Conservation (phyloP, 2,329 filamentous ascomycete species). For the Mycosphaerella sp. region DNA sequence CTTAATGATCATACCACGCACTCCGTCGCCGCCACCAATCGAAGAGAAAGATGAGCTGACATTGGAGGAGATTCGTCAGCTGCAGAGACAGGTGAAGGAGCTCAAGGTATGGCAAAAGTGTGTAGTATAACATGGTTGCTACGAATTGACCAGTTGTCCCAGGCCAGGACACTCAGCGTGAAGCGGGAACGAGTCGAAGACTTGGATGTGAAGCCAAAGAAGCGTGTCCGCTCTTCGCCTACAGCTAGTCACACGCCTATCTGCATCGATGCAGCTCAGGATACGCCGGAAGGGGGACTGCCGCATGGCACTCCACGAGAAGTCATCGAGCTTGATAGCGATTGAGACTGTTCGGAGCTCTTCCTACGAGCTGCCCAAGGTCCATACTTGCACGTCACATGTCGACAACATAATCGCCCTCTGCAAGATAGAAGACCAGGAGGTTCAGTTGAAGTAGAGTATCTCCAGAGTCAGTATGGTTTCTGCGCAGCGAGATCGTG, state of each 20-base stretch:
- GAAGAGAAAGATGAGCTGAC: slow-evolving; percentile 12
- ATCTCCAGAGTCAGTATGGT: too few species aligned
- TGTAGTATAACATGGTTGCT: background rate
- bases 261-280: background rate
- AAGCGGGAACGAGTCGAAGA: slow-evolving; percentile 18
- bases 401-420: too few species aligned
- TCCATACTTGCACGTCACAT: too few species aligned
- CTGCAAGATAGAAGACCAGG: too few species aligned
- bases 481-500: too few species aligned
- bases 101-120: background rate
- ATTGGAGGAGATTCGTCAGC: slow-evolving; percentile 14
- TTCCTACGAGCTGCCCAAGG: too few species aligned
- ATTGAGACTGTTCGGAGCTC: too few species aligned
- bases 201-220: slow-evolving; percentile 11
- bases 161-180: slow-evolving; percentile 3
- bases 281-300: slow-evolving; percentile 5
- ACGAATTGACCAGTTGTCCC: background rate
- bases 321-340: too few species aligned
- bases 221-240: slow-evolving; percentile 5
- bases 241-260: slow-evolving; percentile 4
- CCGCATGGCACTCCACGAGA: background rate
- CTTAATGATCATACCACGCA: slow-evolving; percentile 14
- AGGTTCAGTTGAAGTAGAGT: too few species aligned
- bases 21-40: slow-evolving; percentile 16
- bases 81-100: slow-evolving; percentile 7